Conservation (phyloP, 768 basidiomycete species). For the Lentinula sp. region DNA sequence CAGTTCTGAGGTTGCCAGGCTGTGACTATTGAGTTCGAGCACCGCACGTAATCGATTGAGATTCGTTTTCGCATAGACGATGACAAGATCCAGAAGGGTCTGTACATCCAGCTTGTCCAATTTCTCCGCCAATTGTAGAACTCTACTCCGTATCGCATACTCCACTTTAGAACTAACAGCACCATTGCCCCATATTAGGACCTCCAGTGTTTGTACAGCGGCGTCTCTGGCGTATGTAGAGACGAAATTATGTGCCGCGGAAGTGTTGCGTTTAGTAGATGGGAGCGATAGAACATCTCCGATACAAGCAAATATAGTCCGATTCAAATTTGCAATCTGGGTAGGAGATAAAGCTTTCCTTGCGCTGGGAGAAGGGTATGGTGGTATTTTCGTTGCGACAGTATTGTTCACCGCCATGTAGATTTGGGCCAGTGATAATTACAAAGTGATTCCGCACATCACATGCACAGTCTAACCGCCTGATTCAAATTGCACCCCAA, state of each 20-base stretch:
- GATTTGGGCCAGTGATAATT: background rate
- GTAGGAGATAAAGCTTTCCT: slow-evolving; percentile 46
- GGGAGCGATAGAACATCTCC: slow-evolving; percentile 41
- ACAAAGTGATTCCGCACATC: background rate
- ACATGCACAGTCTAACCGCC: too few relatives aligned
- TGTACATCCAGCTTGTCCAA: slow-evolving; percentile 45
- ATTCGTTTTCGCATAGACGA: slow-evolving; percentile 45
- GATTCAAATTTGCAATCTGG: slow-evolving; percentile 42
- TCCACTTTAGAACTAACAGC: slow-evolving; percentile 29
- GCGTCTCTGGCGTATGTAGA: slow-evolving; percentile 52
- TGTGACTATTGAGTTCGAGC: slow-evolving; percentile 27
- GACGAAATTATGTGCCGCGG: slow-evolving; percentile 43
- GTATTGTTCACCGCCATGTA: background rate
- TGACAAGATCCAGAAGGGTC: slow-evolving; percentile 56
- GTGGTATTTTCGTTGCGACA: slow-evolving; percentile 27
- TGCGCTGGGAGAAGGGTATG: slow-evolving; percentile 47
- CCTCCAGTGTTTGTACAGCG: slow-evolving; percentile 45
- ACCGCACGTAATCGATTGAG: slow-evolving; percentile 38
- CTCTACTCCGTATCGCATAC: slow-evolving; percentile 37
- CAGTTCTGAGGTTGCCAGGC: slow-evolving; percentile 34
- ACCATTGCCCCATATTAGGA: slow-evolving; percentile 50
- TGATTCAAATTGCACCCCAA: too few relatives aligned
- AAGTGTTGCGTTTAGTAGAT: slow-evolving; percentile 36
- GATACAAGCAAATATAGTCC: slow-evolving; percentile 43
- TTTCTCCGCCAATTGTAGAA: slow-evolving; percentile 52